These are phyloP conservation scores for Lomentospora prolificans DNA, from an alignment of 2,329 filamentous ascomycete species.

Conservation along the genomic window DNA sequence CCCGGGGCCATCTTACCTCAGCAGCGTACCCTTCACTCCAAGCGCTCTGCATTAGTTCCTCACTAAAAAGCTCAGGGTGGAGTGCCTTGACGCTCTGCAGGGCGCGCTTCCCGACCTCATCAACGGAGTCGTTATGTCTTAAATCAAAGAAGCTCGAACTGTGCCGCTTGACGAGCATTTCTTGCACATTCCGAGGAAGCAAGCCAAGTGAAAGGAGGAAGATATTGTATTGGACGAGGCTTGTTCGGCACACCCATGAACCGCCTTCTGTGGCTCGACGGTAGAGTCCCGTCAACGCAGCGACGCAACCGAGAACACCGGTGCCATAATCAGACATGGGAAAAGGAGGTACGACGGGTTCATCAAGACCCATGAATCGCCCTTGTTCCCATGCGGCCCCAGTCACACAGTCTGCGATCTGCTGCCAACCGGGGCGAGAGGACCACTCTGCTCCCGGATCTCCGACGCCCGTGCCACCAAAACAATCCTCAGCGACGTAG, in stretches of 20 bases:
- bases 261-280: conserved; percentile 53
- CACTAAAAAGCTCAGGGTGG: conserved; percentile 44
- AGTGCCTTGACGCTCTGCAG: conserved; percentile 42
- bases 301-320: conserved; percentile 61
- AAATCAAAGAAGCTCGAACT: conserved; percentile 45
- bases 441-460: conserved; percentile 45
- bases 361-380: conserved; percentile 48
- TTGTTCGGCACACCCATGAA: conserved; percentile 55
- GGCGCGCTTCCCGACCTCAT: conserved; percentile 52
- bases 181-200: conserved; percentile 43
- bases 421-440: conserved; percentile 58
- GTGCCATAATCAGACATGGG: conserved; percentile 57
- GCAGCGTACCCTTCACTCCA: conserved; percentile 39
- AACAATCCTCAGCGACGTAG: conserved; percentile 64
- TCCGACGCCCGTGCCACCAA: conserved; percentile 31
- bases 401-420: conserved; percentile 53
- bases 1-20: conserved; percentile 27
- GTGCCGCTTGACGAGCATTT: conserved; percentile 35
- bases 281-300: conserved; percentile 54
- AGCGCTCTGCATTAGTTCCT: conserved; percentile 25
- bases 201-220: conserved; percentile 52
- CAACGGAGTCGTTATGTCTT: conserved; percentile 52
- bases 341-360: conserved; percentile 57
- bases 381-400: conserved; percentile 54
- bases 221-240: conserved; percentile 59